Conservation (phyloP, 2,329 filamentous ascomycete genomes). For the Xylariales sp. region DNA sequence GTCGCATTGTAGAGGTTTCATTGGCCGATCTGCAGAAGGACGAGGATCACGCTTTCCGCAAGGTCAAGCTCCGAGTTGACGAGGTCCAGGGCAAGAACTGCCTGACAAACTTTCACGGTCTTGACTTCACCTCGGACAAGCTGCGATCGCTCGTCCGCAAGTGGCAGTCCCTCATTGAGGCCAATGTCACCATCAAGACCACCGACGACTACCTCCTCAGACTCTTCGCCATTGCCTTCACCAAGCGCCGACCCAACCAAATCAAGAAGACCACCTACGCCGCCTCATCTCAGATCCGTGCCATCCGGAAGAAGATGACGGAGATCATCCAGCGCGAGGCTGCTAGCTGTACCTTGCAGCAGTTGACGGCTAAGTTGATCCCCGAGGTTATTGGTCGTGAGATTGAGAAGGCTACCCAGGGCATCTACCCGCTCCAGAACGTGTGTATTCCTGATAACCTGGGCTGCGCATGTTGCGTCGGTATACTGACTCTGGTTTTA, state of each 20-base stretch:
- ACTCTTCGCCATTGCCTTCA: conserved; percentile 98
- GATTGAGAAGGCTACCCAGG: conserved; percentile 99
- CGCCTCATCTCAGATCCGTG: conserved; percentile 91
- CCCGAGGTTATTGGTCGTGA: conserved; percentile 99
- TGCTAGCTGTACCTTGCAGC: conserved; percentile 85
- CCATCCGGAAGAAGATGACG: conserved; percentile 99
- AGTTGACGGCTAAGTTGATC: conserved; percentile 98
- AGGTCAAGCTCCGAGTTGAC: conserved; percentile 97
- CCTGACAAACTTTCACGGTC: conserved; percentile 99
- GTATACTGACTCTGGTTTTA: conserved; percentile 40
- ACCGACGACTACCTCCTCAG: conserved; percentile 99
- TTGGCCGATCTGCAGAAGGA: conserved; percentile 99
- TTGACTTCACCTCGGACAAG: conserved; percentile 99
- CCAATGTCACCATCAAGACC: conserved; percentile 99
- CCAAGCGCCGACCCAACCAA: conserved; percentile 98
- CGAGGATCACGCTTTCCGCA: conserved; percentile 99
- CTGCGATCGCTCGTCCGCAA: conserved; percentile 98
- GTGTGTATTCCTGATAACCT: conserved; percentile 50
- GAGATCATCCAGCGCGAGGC: conserved; percentile 99
- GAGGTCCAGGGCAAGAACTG: conserved; percentile 99
- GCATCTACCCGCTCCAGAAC: conserved; percentile 99
- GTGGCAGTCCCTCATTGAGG: conserved; percentile 99
- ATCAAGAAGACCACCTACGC: conserved; percentile 99
- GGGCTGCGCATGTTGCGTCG: background rate
- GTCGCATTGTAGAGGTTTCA: conserved; percentile 97